Evolutionary conservation across 192 early-diverging fungal genomes (phyloP), one percentile per base, ranked within the genome.

Genomic region (Geosiphon pyriformis): DNA sequence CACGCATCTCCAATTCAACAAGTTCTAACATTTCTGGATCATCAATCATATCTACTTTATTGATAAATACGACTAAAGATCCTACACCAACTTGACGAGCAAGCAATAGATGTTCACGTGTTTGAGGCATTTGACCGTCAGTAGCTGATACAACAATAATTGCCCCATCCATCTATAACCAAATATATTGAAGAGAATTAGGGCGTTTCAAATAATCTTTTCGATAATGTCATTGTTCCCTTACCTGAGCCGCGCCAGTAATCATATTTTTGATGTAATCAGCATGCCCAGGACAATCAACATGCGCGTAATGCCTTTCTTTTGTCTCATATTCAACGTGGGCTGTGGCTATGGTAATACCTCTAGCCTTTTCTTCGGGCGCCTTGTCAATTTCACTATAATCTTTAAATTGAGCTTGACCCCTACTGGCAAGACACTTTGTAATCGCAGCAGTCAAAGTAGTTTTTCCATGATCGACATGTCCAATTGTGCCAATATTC

Each of bases 191-290:
- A 3, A 15, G 27, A 55, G 25, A 57, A 52, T 25, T n/a, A 48
- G 42, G 8, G 8, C 15, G 31, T 22, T 23, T 6, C 27, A 67
- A 27, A 35, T 59, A 61, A 46, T n/a, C 22, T n/a, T 42, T 6
- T 50, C 4, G 15, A 37, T 11, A 54, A 68, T 27, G 3, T 10
- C 23, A 33, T 15, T 10, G 18, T 25, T 31, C 12, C 18, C 60
- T 35, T 74, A 89, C 87, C 76, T 95, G 92, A 35, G 97, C 93
- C 59, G 97, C 95, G 75, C 97, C 95, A 74, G 95, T 96, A 78
- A 94, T 94, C 89, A 94, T 92, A 84, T 94, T 94, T 84, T 99
- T 99, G 77, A 99, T 98, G 80, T 95, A 99, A 86, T 99, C 97
- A 61, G 93, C 90, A 84, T 99, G 97, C 49, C 97, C 97, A 42